Base-by-base conservation (phyloP, 495 filamentous ascomycete genomes). In the Chaetomium tenue region DNA sequence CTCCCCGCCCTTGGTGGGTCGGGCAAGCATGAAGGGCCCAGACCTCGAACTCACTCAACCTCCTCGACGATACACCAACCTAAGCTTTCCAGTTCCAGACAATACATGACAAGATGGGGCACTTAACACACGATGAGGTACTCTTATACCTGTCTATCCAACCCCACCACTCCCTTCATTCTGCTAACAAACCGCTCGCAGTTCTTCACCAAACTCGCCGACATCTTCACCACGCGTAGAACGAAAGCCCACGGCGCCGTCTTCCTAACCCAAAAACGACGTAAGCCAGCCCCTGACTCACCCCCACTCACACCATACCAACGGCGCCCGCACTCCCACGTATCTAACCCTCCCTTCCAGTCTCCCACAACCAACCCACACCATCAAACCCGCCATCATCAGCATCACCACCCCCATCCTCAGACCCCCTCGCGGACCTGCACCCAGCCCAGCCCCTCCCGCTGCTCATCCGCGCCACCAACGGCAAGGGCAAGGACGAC, bases 121-220 rank as follows among this genome's bases (percentile, higher is more conserved):
- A 86, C 75, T 63, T 92, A 67, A 87, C 77, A 71, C 87, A 92
- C 69, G 89, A 92, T 60, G 89, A 92, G 83, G 91, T 92, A 80
- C 40, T 63, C 47, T 56, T 20, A n/a, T 22, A 39, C 8, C 2
- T 30, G 53, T 23, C 52, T 13, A 0, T 28, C 33, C 30, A 15
- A 0, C 26, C 51, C 16, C 7, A 54, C 55, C 18, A 54, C 55
- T 15, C 26, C 18, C 58, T 61, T 54, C 72, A 71, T 50, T 1
- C 40, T 20, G 4, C 63, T 72, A 48, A 72, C 62, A 56, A 50
- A 20, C 61, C 48, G 12, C 51, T 37, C 22, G 30, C 20, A 98
- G 92, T 98, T 98, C 86, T 95, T 98, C 83, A 72, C 82, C 62
- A 83, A 86, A 65, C 89, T 98, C 61, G 76, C 86, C 54, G 75